Evolutionary conservation across 1,284 basidiomycete species (phyloP).

Genomic region (Pulveroboletus sp.): DNA sequence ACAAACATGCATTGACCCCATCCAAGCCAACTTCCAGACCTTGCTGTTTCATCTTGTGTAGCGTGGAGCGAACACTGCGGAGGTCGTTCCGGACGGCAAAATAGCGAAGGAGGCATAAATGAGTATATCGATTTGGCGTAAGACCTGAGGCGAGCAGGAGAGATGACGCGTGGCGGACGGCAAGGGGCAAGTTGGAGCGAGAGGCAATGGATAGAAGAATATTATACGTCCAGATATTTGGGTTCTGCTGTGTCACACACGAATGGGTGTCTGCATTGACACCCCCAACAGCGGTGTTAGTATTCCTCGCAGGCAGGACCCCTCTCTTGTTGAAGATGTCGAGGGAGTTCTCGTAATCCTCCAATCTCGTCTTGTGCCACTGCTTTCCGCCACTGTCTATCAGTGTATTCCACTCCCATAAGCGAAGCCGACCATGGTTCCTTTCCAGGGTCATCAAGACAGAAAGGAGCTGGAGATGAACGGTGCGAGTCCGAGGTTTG

Average conservation of each 20-base stretch:
- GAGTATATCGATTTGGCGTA: conserved; percentile 59
- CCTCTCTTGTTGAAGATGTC: conserved; percentile 62
- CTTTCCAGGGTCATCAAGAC: conserved; percentile 57
- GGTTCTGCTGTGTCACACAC: conserved; percentile 30
- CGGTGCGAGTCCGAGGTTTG: conserved; percentile 55
- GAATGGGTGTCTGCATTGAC: not conserved
- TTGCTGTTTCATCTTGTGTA: conserved; percentile 53
- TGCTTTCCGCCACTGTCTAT: conserved; percentile 69
- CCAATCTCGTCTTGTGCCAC: conserved; percentile 53
- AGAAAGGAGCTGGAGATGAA: conserved; percentile 64
- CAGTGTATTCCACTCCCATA: conserved; percentile 74
- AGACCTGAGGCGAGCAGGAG: conserved; percentile 56
- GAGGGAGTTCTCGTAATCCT: conserved; percentile 63
- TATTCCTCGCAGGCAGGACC: conserved; percentile 30
- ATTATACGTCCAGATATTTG: conserved; percentile 69
- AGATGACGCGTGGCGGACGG: conserved; percentile 51
- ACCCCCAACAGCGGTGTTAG: not conserved
- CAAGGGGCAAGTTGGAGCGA: conserved; percentile 46
- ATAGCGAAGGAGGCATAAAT: conserved; percentile 60
- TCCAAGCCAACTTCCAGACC: conserved; percentile 57
- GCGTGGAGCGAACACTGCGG: conserved; percentile 52
- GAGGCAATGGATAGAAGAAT: conserved; percentile 65
- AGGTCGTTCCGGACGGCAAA: conserved; percentile 51
- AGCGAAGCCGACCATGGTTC: conserved; percentile 50
- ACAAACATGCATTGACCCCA: conserved; percentile 66